A percentile compares a stretch with the other conserved stretches of the same genome.
These are phyloP conservation scores for Moricandia moricandioides DNA, from an alignment of 345 rosid species.

Conservation along the genomic window DNA sequence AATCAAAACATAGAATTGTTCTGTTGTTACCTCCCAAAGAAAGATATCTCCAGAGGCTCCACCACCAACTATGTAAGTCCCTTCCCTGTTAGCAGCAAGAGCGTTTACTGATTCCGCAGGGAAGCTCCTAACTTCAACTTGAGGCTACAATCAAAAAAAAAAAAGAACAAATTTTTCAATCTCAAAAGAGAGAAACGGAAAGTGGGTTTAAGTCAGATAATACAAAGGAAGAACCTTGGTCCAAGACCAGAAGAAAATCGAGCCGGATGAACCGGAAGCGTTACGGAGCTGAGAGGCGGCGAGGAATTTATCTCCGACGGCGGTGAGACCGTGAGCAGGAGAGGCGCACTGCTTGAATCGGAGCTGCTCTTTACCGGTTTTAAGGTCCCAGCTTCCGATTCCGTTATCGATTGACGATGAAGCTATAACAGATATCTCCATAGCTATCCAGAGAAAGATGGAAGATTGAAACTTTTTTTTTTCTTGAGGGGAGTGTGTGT, in stretches of 20 bases:
- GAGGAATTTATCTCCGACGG: constrained; percentile 57
- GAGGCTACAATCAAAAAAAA: constrained; percentile 53
- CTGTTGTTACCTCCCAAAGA: constrained; percentile 73
- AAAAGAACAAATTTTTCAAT: background rate
- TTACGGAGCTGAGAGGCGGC: constrained; percentile 77
- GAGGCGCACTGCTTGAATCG: constrained; percentile 73
- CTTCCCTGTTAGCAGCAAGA: constrained; percentile 62
- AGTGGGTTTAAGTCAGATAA: background rate
- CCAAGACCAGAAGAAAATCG: constrained; percentile 78
- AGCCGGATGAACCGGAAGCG: constrained; percentile 56
- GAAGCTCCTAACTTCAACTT: constrained; percentile 68
- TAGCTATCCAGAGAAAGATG: background rate
- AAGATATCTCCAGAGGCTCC: constrained; percentile 67
- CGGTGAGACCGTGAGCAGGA: constrained; percentile 61
- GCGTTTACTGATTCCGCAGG: constrained; percentile 74
- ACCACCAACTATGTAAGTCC: constrained; percentile 78
- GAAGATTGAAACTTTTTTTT: background rate
- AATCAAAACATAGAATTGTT: background rate
- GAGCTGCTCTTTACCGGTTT: constrained; percentile 55
- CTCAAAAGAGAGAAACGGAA: background rate
- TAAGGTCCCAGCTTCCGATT: constrained; percentile 77
- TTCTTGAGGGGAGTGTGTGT: background rate
- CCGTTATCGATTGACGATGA: constrained; percentile 71
- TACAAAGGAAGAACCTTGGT: constrained; percentile 39
- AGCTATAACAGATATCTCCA: constrained; percentile 53